Base-by-base conservation (phyloP, 1,284 basidiomycete species). In the Ganoderma lucidum region DNA sequence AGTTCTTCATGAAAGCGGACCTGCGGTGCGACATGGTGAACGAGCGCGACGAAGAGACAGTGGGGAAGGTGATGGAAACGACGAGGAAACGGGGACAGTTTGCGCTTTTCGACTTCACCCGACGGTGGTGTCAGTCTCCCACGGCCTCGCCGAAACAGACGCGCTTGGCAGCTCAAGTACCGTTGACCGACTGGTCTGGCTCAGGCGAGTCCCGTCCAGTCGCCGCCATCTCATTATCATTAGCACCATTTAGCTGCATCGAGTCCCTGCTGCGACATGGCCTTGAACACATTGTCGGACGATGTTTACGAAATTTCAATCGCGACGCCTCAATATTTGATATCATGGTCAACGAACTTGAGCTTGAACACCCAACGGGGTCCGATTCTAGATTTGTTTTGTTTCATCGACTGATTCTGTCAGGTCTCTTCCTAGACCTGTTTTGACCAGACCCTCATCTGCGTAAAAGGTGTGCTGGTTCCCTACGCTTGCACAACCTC, bases 1-100 rank as follows among this genome's bases (percentile, higher is more conserved):
- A 94, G 82, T 93, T 85, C 83, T 87, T 91, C 86, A 91, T 85
- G 76, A 91, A 86, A 28, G 75, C 65, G 23, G 32, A 14, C 65
- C 68, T 79, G 48, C 79, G 75, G 48, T 79, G 30, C 53, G 80
- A 75, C 80, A 80, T 80, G 65, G 65, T 71, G 70, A 67, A 42
- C 45, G 64, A 67, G 39, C 39, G 2, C 55, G 60, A 56, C 28
- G 53, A 65, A 37, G 53, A 60, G 67, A 30, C 37, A 6, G 65
- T 58, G 64, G 44, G 55, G n/a, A 51, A 58, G 67, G 63, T 64
- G 70, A 67, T 62, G 69, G 68, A 55, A 62, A 66, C 28, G 67
- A 65, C 63, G 51, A 55, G 67, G 68, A 55, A 63, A 65, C n/a
- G 65, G 65, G 58, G 45, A 55, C 41, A 41, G 65, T 48, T 56